These are phyloP conservation scores for Entophlyctis luteolus DNA, from an alignment of 192 early-diverging fungal species.

Conservation along the genomic window DNA sequence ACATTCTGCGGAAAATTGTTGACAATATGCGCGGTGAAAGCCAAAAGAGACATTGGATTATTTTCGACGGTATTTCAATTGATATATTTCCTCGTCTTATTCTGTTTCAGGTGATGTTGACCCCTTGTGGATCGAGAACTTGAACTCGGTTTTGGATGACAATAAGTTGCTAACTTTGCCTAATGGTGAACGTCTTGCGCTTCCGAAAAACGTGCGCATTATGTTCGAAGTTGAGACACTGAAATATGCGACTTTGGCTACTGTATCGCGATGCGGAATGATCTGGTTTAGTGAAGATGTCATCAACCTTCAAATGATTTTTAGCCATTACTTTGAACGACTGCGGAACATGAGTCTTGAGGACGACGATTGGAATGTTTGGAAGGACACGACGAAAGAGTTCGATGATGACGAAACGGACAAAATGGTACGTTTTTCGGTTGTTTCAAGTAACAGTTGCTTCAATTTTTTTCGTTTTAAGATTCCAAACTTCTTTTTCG, in stretches of 20 bases:
- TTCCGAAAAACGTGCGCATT: conserved; percentile 94
- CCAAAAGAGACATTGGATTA: conserved; percentile 94
- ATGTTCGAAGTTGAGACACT: conserved; percentile 99
- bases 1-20: conserved; percentile 93
- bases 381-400: neutral
- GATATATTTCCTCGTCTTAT: neutral
- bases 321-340: conserved; percentile 77
- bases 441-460: no score
- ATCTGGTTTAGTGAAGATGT: conserved; percentile 97
- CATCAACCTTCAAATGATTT: conserved; percentile 72
- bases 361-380: conserved; percentile 62
- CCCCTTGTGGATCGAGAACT: conserved; percentile 99
- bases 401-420: conserved; percentile 45
- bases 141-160: conserved; percentile 95
- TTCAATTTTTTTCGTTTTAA: no score
- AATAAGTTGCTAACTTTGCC: conserved; percentile 95
- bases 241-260: conserved; percentile 95
- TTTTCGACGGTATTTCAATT: conserved; percentile 68
- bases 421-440: conserved; percentile 12
- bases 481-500: conserved; percentile 39
- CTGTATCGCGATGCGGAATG: conserved; percentile 99
- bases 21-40: conserved; percentile 97
- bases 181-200: conserved; percentile 93
- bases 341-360: conserved; percentile 71
- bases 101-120: conserved; percentile 80